Evolutionary conservation across 352 stramenopile genomes (phyloP).

Genomic region (Phytophthora chlamydospora): DNA sequence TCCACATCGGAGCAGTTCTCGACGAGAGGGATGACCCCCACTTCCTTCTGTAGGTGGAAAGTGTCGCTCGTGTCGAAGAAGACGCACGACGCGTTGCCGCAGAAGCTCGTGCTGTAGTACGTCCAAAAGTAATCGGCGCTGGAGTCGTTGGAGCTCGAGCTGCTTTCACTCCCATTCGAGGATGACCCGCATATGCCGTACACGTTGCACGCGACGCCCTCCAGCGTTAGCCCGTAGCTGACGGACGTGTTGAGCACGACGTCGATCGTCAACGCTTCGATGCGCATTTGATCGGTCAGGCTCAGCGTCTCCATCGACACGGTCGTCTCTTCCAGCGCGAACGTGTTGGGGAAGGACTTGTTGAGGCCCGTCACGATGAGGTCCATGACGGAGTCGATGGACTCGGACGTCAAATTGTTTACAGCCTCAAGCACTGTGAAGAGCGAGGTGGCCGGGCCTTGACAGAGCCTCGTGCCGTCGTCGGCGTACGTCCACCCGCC

Average conservation of each 20-base stretch:
- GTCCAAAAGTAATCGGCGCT: slow-evolving; percentile 32
- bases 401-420: slow-evolving; percentile 12
- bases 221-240: slow-evolving; percentile 26
- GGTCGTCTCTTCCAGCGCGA: slow-evolving; percentile 32
- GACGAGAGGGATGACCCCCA: slow-evolving; percentile 39
- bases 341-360: slow-evolving; percentile 36
- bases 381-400: slow-evolving; percentile 26
- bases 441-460: slow-evolving; percentile 42
- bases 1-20: slow-evolving; percentile 35
- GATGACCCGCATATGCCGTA: slow-evolving; percentile 10
- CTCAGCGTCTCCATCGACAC: slow-evolving; percentile 32
- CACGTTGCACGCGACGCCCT: slow-evolving; percentile 18
- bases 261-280: slow-evolving; percentile 40
- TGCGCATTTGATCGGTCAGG: slow-evolving; percentile 32
- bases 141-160: slow-evolving; percentile 8
- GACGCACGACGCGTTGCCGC: slow-evolving; percentile 36
- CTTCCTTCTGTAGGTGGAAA: slow-evolving; percentile 44
- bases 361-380: slow-evolving; percentile 31
- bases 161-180: slow-evolving; percentile 4
- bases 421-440: slow-evolving; percentile 38
- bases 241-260: slow-evolving; percentile 26
- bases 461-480: slow-evolving; percentile 45
- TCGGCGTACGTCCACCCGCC: slow-evolving; percentile 35
- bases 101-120: slow-evolving; percentile 37
- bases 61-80: slow-evolving; percentile 42